These are phyloP conservation scores for Russula sp. DNA, from an alignment of 768 basidiomycete species.

Conservation along the genomic window DNA sequence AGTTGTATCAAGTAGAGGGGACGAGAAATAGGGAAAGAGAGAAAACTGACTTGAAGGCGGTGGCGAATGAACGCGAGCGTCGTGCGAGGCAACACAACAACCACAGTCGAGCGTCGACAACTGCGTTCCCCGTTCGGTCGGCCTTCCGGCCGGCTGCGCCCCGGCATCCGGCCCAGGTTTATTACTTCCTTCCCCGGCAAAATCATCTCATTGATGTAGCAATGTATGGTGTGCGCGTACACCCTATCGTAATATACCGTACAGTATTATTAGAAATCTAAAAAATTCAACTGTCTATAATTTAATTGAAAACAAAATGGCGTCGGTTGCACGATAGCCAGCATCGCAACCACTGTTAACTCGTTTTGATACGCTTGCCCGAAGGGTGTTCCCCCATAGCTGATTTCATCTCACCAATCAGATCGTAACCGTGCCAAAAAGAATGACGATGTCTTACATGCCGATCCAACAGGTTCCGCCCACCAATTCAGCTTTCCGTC, in stretches of 20 bases:
- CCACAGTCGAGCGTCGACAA: conserved; percentile 10
- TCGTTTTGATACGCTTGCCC: conserved; percentile 17
- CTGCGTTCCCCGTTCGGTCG: conserved; percentile 12
- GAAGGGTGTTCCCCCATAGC: conserved; percentile 3
- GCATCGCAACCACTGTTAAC: conserved; percentile 13
- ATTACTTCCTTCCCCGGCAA: neutral
- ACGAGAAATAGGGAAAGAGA: neutral
- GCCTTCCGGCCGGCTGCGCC: conserved; percentile 16
- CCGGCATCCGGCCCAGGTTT: neutral
- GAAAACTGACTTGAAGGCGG: conserved; percentile 3
- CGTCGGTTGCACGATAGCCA: neutral
- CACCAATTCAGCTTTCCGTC: conserved; percentile 22
- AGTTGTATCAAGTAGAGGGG: neutral
- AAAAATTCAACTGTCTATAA: conserved; percentile 6
- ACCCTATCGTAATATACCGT: conserved; percentile 6
- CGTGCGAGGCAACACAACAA: conserved; percentile 19
- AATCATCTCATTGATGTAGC: neutral
- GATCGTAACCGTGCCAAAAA: neutral
- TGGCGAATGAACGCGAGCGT: conserved; percentile 19
- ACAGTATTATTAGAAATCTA: neutral
- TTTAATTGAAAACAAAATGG: conserved; percentile 6
- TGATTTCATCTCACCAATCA: neutral
- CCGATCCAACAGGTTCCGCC: conserved; percentile 11
- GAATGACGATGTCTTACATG: neutral
- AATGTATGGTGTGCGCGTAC: neutral